A percentile compares a stretch with the other conserved stretches of the same genome.
Evolutionary conservation across 768 basidiomycete genomes (phyloP).

Genomic region (Phylloporus rhodoxanthus): DNA sequence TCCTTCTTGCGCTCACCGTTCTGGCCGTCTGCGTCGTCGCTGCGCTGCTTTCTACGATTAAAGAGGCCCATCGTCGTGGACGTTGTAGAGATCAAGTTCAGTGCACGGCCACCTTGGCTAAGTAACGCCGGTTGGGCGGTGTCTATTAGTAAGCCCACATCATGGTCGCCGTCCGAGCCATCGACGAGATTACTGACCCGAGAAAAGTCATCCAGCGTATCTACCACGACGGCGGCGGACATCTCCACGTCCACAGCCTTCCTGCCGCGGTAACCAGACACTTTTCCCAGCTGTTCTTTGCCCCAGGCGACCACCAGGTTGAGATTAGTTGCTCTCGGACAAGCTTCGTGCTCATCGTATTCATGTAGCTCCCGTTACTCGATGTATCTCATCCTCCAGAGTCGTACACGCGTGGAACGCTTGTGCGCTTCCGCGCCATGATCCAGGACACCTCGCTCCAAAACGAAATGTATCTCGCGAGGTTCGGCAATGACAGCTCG

Average conservation of each 20-base stretch:
- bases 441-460: conserved; percentile 76
- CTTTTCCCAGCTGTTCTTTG: conserved; percentile 41
- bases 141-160: conserved; percentile 31
- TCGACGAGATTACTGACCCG: conserved; percentile 48
- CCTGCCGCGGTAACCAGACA: conserved; percentile 40
- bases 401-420: conserved; percentile 42
- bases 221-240: conserved; percentile 34
- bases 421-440: conserved; percentile 73
- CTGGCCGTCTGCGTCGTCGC: conserved; percentile 34
- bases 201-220: conserved; percentile 44
- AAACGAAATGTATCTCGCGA: conserved; percentile 66
- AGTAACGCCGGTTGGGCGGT: not conserved
- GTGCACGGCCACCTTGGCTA: conserved; percentile 12
- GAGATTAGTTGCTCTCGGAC: conserved; percentile 5
- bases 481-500: conserved; percentile 35
- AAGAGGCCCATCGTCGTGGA: conserved; percentile 48
- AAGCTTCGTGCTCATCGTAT: not conserved
- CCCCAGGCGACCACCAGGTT: conserved; percentile 31
- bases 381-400: conserved; percentile 44
- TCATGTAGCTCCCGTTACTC: conserved; percentile 52
- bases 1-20: conserved; percentile 62
- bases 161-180: conserved; percentile 51
- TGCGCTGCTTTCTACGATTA: conserved; percentile 44
- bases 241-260: conserved; percentile 23
- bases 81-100: not conserved